Base-by-base conservation (phyloP, 2,329 filamentous ascomycete species). In the Dactylonectria macrodidyma region DNA sequence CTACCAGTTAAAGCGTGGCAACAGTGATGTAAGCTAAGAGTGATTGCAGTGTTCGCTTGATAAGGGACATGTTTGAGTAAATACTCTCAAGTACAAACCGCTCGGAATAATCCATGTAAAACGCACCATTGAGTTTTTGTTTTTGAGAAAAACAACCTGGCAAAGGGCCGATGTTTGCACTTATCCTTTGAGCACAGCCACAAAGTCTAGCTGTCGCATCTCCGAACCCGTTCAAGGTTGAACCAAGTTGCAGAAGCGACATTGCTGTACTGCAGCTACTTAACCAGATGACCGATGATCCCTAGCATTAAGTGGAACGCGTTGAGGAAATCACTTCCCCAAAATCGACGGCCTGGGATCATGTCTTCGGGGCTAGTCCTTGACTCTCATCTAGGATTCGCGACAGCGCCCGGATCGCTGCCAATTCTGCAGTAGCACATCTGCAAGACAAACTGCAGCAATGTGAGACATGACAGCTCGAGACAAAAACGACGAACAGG, bases 381-480 rank as follows among this genome's bases (percentile, higher is more conserved):
- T 14, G 30, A 16, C 26, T 36, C 26, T 36, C 11, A 6, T 7
- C 50, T n/a, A 51, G 47, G 22, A 51, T n/a, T 51, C 48, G 24
- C 48, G 24, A 41, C 38, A 14, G 10, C 12, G 48, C 48, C 24
- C 30, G 36, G 51, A 54, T 54, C 30, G 51, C n/a, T 38, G n/a
- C 34, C 51, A 11, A 5, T 22, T 36, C 33, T 33, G 51, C 33
- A 54, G 50, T 54, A 54, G 51, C 30, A 38, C 33, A 30, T 22
- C 57, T 47, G 57, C 46, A 48, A 59, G 48, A 38, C 51, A 36
- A 54, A 36, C 11, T 22, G 51, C n/a, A 34, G 48, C 24, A 11
- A 52, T 30, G 38, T 34, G 24, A 34, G 34, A 50, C 34, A 38
- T 9, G 58, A 44, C 47, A 24, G 50, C 38, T 34, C 33, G 47